Percentiles rank a stretch among this genome's conserved stretches.
Evolutionary conservation across 352 stramenopile species (phyloP).

Genomic region (Globisporangium paroecandrum): DNA sequence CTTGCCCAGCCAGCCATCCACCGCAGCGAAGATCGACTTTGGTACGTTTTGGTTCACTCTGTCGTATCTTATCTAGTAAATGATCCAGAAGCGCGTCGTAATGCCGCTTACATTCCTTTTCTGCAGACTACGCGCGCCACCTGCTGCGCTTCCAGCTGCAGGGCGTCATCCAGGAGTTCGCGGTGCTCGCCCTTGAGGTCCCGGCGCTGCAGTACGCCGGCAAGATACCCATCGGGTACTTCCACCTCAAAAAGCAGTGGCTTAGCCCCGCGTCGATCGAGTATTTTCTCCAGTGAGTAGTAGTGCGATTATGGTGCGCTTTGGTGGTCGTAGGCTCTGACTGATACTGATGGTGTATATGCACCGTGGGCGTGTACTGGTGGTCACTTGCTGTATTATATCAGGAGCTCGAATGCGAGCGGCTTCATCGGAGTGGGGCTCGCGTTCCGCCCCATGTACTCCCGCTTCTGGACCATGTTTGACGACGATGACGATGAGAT

Average conservation of each 20-base stretch:
- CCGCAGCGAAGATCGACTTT: conserved; percentile 29
- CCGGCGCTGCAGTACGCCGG: conserved; percentile 26
- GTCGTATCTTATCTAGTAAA: too few species aligned
- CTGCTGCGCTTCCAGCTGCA: conserved; percentile 50
- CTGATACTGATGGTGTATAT: neutral
- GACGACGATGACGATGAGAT: neutral
- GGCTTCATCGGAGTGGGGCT: conserved; percentile 61
- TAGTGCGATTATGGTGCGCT: neutral
- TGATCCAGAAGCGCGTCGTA: too few species aligned
- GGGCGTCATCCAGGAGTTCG: conserved; percentile 27
- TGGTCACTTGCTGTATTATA: neutral
- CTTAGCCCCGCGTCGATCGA: conserved; percentile 40
- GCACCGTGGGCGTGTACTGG: neutral
- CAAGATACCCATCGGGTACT: conserved; percentile 32
- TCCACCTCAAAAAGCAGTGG: conserved; percentile 41
- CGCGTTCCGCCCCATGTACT: conserved; percentile 26
- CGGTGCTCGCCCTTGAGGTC: conserved; percentile 22
- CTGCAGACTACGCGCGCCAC: conserved; percentile 51
- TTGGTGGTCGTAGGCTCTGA: too few species aligned
- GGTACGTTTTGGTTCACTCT: conserved; percentile 16
- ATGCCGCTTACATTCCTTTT: neutral
- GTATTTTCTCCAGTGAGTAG: conserved; percentile 40
- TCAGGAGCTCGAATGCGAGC: conserved; percentile 32
- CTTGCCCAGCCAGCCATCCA: conserved; percentile 5
- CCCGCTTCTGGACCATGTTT: conserved; percentile 41